phyloP scores from a whole-genome alignment of 139 green algal species.

The Picochlorum sp. region DNA sequence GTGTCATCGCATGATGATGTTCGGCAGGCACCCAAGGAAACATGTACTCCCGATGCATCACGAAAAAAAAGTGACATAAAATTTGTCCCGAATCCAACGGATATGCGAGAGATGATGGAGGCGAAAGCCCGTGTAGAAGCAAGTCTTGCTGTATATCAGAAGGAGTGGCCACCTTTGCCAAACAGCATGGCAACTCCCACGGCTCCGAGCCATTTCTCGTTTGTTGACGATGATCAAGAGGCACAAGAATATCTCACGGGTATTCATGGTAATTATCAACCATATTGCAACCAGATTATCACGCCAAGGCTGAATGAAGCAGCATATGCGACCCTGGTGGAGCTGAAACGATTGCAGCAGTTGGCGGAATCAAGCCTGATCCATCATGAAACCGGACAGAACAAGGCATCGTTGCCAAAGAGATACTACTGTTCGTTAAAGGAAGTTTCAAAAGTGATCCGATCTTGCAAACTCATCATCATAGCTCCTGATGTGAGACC shows the following conservation, averaged over 20 bases:
- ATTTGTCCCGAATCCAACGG: too few relatives aligned
- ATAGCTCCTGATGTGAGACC: constrained; percentile 65
- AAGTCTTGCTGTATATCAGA: too few relatives aligned
- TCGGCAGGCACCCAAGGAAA: too few relatives aligned
- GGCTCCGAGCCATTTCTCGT: too few relatives aligned
- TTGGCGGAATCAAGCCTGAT: not conserved
- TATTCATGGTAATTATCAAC: constrained; percentile 18
- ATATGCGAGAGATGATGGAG: too few relatives aligned
- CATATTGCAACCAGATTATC: constrained; percentile 33
- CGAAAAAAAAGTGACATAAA: too few relatives aligned
- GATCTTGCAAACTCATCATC: constrained; percentile 42
- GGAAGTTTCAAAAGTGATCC: constrained; percentile 63
- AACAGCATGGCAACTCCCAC: too few relatives aligned
- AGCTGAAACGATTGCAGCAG: constrained; percentile 12
- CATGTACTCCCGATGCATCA: too few relatives aligned
- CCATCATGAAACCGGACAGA: too few relatives aligned
- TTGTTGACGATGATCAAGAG: not conserved
- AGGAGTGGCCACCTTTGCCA: too few relatives aligned
- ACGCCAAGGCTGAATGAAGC: constrained; percentile 12
- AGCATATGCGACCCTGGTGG: not conserved
- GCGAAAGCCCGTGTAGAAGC: too few relatives aligned
- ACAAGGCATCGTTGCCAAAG: not conserved
- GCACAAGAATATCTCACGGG: constrained; percentile 16
- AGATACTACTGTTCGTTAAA: constrained; percentile 35
- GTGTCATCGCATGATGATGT: too few relatives aligned